A percentile compares a stretch with the other conserved stretches of the same genome.
phyloP scores from a whole-genome alignment of 306 rosid species.

The Medicago arabica region DNA sequence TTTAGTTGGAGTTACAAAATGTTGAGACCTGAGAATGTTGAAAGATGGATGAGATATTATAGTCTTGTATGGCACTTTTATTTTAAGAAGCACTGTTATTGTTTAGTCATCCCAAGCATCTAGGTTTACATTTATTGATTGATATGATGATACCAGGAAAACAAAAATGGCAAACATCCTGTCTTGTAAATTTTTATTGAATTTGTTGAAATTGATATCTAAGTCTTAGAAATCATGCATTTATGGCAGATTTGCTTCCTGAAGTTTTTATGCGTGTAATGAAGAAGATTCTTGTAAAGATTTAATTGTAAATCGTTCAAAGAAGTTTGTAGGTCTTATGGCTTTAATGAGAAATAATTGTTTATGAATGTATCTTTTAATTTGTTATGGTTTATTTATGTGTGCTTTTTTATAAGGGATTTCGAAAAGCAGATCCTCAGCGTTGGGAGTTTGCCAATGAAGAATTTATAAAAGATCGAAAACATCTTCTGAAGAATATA shows the following conservation, averaged over 20 bases:
- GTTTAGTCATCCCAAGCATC: neutral
- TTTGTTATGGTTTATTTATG: conserved; percentile 29
- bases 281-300: conserved; percentile 4
- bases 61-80: no score
- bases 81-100: neutral
- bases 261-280: neutral
- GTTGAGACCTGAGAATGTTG: neutral
- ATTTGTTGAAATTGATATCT: neutral
- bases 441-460: conserved; percentile 98
- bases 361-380: conserved; percentile 5
- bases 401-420: conserved; percentile 67
- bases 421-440: conserved; percentile 89
- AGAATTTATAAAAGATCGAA: conserved; percentile 83
- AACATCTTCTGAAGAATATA: conserved; percentile 91
- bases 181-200: neutral
- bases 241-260: neutral
- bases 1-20: conserved; percentile 20
- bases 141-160: neutral
- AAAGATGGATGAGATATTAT: neutral
- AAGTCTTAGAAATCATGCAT: conserved; percentile 12
- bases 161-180: neutral
- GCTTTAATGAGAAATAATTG: conserved; percentile 16
- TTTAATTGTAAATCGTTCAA: conserved; percentile 22
- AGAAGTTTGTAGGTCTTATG: conserved; percentile 22
- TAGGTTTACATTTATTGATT: neutral